A percentile compares a stretch with the other conserved stretches of the same genome.
phyloP scores from a whole-genome alignment of 2,329 filamentous ascomycete species.

The Herpotrichia juniperi region DNA sequence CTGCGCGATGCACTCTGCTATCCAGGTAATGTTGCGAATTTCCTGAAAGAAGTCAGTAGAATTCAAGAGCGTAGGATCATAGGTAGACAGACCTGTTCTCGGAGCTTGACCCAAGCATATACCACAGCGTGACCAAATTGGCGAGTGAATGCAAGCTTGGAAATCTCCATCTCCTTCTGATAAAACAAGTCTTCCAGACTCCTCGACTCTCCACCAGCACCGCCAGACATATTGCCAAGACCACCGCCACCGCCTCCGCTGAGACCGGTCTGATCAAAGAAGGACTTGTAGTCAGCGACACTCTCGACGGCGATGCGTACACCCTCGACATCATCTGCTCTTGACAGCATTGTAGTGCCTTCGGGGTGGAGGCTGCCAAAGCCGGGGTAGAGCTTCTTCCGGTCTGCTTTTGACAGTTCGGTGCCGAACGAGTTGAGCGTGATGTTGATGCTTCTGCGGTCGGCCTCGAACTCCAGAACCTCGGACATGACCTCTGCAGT shows the following conservation, averaged over 20 bases:
- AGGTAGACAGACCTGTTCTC: slow-evolving; percentile 79
- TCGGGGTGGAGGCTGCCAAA: slow-evolving; percentile 94
- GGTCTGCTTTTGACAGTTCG: slow-evolving; percentile 89
- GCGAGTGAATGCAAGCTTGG: slow-evolving; percentile 90
- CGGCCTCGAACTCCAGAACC: slow-evolving; percentile 94
- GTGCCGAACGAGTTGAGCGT: slow-evolving; percentile 98
- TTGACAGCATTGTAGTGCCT: slow-evolving; percentile 90
- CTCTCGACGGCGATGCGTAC: slow-evolving; percentile 93
- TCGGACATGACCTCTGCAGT: slow-evolving; percentile 96
- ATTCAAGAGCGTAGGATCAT: not conserved
- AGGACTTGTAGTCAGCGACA: slow-evolving; percentile 89
- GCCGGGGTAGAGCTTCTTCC: slow-evolving; percentile 93
- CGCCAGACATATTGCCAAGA: slow-evolving; percentile 84
- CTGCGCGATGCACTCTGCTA: slow-evolving; percentile 98
- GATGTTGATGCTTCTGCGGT: slow-evolving; percentile 97
- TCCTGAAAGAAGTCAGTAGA: slow-evolving; percentile 64
- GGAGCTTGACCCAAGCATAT: slow-evolving; percentile 96
- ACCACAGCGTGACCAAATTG: slow-evolving; percentile 96
- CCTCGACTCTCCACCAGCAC: slow-evolving; percentile 78
- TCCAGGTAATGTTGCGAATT: slow-evolving; percentile 99
- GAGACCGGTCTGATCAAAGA: slow-evolving; percentile 89
- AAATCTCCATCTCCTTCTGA: slow-evolving; percentile 99
- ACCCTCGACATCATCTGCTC: slow-evolving; percentile 92
- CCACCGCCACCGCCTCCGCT: slow-evolving; percentile 75
- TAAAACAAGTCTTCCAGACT: slow-evolving; percentile 98